These are phyloP conservation scores for thale cress (Arabidopsis thaliana) DNA, from an alignment of 345 rosid genomes.

Conservation along the genomic window TAIR10.1 NC_003075.7:18188501-18189000, in stretches of 20 bases:
- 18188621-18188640: constrained; percentile 21
- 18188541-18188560: constrained; percentile 2
- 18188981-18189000: background rate
- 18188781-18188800: constrained; percentile 56
- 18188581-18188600: constrained; percentile 3
- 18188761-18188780: background rate
- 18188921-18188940: constrained; percentile 6
- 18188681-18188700: constrained; percentile 72
- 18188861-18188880: constrained; percentile 40
- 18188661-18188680: constrained; percentile 75
- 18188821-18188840: constrained; percentile 70
- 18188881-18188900: constrained; percentile 51
- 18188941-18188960: constrained; percentile 1
- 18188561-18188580: background rate
- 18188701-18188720: constrained; percentile 62
- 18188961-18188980: background rate
- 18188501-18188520: constrained; percentile 67
- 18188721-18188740: background rate
- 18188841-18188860: constrained; percentile 53
- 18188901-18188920: background rate
- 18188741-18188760: background rate
- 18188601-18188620: constrained; percentile 8
- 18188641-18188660: constrained; percentile 63
- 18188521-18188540: constrained; percentile 69
- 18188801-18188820: constrained; percentile 55